A percentile compares a stretch with the other conserved stretches of the same genome.
Conservation (phyloP, 257 asterid species). For the Solanum sejunctum region DNA sequence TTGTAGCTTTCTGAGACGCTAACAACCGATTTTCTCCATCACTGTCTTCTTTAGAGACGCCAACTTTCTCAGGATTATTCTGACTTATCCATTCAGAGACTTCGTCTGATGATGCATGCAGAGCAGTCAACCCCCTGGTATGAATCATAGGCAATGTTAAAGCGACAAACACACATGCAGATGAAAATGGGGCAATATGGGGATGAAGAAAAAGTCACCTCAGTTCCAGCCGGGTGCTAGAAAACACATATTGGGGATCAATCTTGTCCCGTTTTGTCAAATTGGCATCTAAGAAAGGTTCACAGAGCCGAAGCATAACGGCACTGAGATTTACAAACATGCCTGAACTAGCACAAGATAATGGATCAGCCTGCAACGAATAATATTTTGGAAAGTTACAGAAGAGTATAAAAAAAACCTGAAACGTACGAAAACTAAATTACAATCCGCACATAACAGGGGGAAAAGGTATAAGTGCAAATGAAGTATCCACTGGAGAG, state of each 20-base stretch:
- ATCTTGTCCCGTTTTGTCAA: conserved; percentile 77
- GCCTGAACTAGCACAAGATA: conserved; percentile 94
- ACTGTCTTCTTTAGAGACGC: conserved; percentile 12
- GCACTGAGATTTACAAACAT: conserved; percentile 95
- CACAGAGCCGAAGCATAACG: conserved; percentile 84
- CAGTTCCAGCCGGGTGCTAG: conserved; percentile 59
- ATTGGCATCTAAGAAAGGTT: conserved; percentile 87
- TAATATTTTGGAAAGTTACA: neutral
- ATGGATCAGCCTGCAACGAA: conserved; percentile 66
- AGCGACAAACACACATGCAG: neutral
- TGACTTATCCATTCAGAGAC: conserved; percentile 65
- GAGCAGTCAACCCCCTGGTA: conserved; percentile 82
- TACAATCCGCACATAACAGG: neutral
- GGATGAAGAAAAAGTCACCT: conserved; percentile 28
- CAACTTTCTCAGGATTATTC: conserved; percentile 24
- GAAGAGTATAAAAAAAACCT: neutral
- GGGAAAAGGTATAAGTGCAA: neutral
- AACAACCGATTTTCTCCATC: conserved; percentile 47
- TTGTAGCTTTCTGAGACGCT: conserved; percentile 66
- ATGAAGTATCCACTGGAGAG: neutral
- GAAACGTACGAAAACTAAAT: neutral
- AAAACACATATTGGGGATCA: conserved; percentile 72
- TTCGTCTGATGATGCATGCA: conserved; percentile 95
- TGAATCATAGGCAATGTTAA: conserved; percentile 7
- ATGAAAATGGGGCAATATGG: neutral